Percentiles rank a stretch among this genome's conserved stretches.
Evolutionary conservation across 108 stramenopile species (phyloP).

Genomic region (Cyclotella atomus): DNA sequence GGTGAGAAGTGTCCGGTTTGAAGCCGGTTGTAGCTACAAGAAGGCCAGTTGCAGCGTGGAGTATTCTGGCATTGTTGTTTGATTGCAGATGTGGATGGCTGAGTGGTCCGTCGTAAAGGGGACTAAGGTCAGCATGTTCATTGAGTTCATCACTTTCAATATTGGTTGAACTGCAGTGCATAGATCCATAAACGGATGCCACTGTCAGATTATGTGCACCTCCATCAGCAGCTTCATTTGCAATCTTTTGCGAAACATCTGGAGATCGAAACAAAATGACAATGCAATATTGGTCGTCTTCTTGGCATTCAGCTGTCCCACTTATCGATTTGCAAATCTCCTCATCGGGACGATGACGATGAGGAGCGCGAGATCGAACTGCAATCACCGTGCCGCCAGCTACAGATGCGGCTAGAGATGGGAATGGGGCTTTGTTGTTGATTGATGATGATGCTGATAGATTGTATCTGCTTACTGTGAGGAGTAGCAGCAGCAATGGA

Average conservation of each 20-base stretch:
- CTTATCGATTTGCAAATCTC: background rate
- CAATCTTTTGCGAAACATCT: background rate
- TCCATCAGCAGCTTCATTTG: background rate
- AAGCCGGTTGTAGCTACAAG: constrained; percentile 48
- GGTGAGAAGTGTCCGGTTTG: constrained; percentile 49
- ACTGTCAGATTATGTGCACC: constrained; percentile 34
- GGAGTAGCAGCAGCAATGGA: background rate
- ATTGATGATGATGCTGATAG: background rate
- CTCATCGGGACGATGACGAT: background rate
- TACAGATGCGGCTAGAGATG: constrained; percentile 50
- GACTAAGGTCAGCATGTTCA: constrained; percentile 6
- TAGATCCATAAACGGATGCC: constrained; percentile 28
- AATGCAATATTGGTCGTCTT: constrained; percentile 28
- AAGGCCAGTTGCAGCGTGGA: constrained; percentile 75
- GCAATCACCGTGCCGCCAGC: constrained; percentile 53
- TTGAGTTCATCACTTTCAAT: no score
- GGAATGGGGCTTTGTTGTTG: constrained; percentile 22
- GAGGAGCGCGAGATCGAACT: constrained; percentile 15
- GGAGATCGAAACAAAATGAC: constrained; percentile 48
- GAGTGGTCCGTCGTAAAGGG: constrained; percentile 40
- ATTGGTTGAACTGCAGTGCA: background rate
- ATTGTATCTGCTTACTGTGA: background rate
- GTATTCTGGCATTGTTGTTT: constrained; percentile 71
- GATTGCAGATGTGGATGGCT: constrained; percentile 23
- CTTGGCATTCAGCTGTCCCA: background rate